Conservation (phyloP, 2,329 filamentous ascomycete species). For the Didymella lethalis region DNA sequence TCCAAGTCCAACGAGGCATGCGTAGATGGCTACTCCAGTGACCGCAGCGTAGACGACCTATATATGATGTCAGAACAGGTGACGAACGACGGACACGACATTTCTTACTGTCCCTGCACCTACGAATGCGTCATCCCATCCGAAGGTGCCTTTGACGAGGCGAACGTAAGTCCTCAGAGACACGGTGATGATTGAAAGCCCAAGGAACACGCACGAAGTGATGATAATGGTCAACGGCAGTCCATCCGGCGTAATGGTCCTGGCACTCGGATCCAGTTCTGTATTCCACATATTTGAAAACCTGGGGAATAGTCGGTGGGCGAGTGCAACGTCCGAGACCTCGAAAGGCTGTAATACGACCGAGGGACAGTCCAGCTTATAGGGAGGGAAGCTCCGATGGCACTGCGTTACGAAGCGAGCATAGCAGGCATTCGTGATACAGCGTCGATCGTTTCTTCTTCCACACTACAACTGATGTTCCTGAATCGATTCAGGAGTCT, state of each 20-base stretch:
- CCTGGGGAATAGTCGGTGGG: conserved; percentile 12
- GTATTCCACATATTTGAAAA: conserved; percentile 14
- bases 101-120: conserved; percentile 24
- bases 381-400: neutral
- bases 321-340: neutral
- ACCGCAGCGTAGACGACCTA: conserved; percentile 27
- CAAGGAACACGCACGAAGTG: conserved; percentile 26
- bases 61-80: neutral
- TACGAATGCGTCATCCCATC: conserved; percentile 31
- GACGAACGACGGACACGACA: neutral
- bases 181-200: conserved; percentile 26
- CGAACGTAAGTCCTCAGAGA: conserved; percentile 30
- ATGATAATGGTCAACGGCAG: conserved; percentile 31
- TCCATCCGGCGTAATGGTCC: conserved; percentile 25
- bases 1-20: conserved; percentile 29
- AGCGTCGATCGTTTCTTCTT: conserved; percentile 15
- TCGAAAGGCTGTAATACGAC: conserved; percentile 4
- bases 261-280: conserved; percentile 24
- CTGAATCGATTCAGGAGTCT: conserved; percentile 8
- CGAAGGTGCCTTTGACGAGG: conserved; percentile 26
- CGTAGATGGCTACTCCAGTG: conserved; percentile 28
- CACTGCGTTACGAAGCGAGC: neutral
- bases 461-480: conserved; percentile 1
- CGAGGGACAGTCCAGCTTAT: conserved; percentile 12
- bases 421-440: conserved; percentile 13